Conservation (phyloP, 768 basidiomycete genomes). For the Lentinula raphanica region DNA sequence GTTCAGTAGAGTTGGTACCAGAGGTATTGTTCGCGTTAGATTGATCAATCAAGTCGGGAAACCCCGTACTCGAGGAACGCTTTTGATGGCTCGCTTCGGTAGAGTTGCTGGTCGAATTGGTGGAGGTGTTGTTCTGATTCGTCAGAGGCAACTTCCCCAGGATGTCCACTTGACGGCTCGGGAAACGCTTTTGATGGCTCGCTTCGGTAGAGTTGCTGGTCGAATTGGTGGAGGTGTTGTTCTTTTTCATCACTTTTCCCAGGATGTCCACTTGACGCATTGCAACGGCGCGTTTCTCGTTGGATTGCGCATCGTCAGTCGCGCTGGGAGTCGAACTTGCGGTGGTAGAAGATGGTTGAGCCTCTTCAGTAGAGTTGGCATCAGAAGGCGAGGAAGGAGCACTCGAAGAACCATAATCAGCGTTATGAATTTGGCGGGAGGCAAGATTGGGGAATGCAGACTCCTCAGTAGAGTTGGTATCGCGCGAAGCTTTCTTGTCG, state of each 20-base stretch:
- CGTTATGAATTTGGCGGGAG: background rate
- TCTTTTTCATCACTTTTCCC: no score
- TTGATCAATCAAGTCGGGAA: background rate
- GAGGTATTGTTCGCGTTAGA: background rate
- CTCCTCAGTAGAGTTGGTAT: background rate
- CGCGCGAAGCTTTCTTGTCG: background rate
- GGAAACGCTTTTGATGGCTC: background rate
- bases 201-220: no score
- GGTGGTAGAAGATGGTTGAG: background rate
- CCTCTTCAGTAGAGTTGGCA: background rate
- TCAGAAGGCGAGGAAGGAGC: background rate
- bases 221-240: no score
- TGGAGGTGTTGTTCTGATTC: no score
- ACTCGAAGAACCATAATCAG: constrained; percentile 1
- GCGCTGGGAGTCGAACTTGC: background rate
- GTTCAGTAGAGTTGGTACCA: background rate
- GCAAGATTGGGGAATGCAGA: background rate
- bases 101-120: no score
- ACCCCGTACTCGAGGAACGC: background rate
- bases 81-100: no score
- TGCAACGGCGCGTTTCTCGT: background rate
- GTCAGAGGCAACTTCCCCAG: no score
- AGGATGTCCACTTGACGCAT: no score
- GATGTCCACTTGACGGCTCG: no score
- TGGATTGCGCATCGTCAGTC: background rate